Conservation (phyloP, 2,329 filamentous ascomycete species). For the Verticillium alfalfae region DNA sequence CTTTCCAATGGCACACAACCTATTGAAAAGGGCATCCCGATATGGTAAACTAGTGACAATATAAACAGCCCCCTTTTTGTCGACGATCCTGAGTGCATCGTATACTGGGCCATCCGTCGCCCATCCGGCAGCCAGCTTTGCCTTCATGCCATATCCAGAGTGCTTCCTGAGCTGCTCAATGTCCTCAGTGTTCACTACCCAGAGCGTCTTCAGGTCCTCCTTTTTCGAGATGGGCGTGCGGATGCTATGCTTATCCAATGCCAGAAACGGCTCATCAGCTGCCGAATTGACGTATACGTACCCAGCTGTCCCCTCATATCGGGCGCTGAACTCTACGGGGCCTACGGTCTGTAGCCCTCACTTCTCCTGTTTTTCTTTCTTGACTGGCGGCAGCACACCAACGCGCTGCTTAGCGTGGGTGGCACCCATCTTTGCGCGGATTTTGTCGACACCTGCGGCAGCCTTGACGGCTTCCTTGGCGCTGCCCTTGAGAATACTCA, state of each 20-base stretch:
- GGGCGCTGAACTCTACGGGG: constrained; percentile 2
- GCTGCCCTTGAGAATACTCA: constrained; percentile 4
- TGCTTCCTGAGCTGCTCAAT: constrained; percentile 1
- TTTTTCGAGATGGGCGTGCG: not conserved
- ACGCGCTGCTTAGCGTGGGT: not conserved
- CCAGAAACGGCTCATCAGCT: not conserved
- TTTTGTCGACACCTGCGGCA: constrained; percentile 1
- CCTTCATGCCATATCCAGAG: constrained; percentile 4
- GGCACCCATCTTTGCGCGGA: constrained; percentile 3
- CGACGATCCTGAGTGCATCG: constrained; percentile 1
- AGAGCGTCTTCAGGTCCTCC: not conserved
- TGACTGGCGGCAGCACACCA: not conserved
- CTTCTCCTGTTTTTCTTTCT: not conserved
- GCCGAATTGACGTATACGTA: constrained; percentile 1
- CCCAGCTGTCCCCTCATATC: not conserved
- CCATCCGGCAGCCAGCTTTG: constrained; percentile 3
- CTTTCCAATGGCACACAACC: not conserved
- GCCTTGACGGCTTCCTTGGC: constrained; percentile 3
- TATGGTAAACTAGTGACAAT: not conserved
- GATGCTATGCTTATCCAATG: not conserved
- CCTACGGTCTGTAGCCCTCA: not conserved
- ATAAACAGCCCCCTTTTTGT: not conserved
- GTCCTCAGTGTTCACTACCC: not conserved
- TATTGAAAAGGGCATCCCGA: not conserved
- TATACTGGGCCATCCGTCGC: constrained; percentile 1